Base-by-base conservation (phyloP, 305 asterid genomes). In the Rubia tinctorum region DNA sequence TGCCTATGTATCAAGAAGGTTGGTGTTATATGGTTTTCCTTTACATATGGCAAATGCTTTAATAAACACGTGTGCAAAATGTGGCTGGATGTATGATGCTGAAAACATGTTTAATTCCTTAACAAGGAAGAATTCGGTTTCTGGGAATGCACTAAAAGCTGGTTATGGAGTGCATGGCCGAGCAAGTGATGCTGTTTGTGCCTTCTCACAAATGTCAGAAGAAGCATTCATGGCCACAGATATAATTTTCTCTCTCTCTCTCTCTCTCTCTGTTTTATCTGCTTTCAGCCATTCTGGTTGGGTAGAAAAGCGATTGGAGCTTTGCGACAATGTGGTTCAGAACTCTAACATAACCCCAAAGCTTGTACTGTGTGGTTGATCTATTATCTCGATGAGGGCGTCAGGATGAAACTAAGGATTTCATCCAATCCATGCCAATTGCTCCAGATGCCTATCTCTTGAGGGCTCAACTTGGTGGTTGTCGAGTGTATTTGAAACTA, bases 281-380 rank as follows among this genome's bases (percentile, higher is more conserved):
- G 81, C 84, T 71, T 80, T 81, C 71, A 77, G 81, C 75, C 84
- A 80, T 66, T 77, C 75, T 45, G 81, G 84, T 58, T 74, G 65
- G 67, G 67, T 77, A 71, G 79, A 80, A 64, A 55, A 66, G 34
- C 81, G 84, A 30, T 43, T 80, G 40, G 79, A 71, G 51, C 79
- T 80, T 51, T 80, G 70, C 64, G 44, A 71, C 22, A 73, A 66
- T 44, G 77, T 77, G 84, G 53, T 80, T 60, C 81, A 40, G 37
- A 66, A 71, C n/a, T 77, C 77, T 8, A 65, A 71, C 58, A 77
- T 74, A 12, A 73, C 69, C 47, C 81, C 84, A 14, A 79, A 70
- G 61, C 77, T 73, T 37, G 84, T 80, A 60, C 84, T 80, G 84
- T 34, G 76, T 77, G 23, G 84, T 80, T n/a, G 84, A 80, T 74